Conservation (phyloP, 2,329 filamentous ascomycete species). For the Apiospora arundinis region DNA sequence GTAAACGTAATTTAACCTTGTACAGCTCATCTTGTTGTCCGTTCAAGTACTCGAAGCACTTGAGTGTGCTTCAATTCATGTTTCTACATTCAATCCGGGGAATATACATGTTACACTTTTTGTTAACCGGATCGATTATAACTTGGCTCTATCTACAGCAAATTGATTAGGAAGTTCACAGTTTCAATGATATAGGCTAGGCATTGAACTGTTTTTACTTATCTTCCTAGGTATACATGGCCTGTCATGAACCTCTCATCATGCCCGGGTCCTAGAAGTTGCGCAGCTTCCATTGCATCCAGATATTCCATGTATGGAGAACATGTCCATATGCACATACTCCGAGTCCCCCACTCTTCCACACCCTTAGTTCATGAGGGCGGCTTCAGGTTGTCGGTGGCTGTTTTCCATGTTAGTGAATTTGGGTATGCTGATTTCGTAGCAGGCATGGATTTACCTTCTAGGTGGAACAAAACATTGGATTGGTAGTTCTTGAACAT, state of each 20-base stretch:
- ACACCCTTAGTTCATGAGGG: constrained; percentile 58
- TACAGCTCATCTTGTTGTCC: too few relatives aligned
- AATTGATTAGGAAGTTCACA: not conserved
- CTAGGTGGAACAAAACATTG: constrained; percentile 94
- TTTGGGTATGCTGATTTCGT: not conserved
- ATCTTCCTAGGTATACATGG: not conserved
- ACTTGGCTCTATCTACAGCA: not conserved
- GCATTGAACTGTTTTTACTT: not conserved
- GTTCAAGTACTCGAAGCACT: too few relatives aligned
- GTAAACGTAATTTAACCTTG: not conserved
- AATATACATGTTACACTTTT: too few relatives aligned
- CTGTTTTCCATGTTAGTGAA: constrained; percentile 49
- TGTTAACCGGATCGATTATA: not conserved
- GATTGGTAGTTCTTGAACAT: constrained; percentile 99
- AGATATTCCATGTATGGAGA: not conserved
- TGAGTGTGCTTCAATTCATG: too few relatives aligned
- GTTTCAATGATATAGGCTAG: too few relatives aligned
- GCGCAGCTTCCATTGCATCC: not conserved
- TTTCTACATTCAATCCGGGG: too few relatives aligned
- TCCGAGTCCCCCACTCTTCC: not conserved
- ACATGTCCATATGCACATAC: not conserved
- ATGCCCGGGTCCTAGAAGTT: not conserved
- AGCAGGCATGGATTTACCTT: constrained; percentile 65
- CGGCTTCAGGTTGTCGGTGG: constrained; percentile 83
- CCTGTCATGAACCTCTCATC: not conserved